Conservation (phyloP, 257 asterid genomes). For the Solanum sejunctum region DNA sequence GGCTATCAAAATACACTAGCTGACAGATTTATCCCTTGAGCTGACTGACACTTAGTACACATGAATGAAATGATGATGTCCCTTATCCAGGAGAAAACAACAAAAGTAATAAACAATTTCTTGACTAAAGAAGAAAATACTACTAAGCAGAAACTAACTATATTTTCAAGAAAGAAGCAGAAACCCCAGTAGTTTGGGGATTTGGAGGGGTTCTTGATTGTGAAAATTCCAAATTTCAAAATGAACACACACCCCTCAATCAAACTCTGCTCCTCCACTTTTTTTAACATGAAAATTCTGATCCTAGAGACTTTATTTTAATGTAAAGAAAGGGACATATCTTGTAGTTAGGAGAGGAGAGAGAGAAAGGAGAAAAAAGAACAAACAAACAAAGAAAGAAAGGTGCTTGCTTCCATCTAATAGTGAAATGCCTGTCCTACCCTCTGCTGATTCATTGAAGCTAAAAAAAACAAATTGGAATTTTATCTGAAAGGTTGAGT, state of each 20-base stretch:
- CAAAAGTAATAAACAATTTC: neutral
- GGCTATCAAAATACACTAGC: neutral
- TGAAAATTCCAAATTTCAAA: neutral
- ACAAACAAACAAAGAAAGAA: neutral
- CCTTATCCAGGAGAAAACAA: slow-evolving; percentile 1
- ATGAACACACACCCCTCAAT: neutral
- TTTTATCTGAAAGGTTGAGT: neutral
- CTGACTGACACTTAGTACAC: neutral
- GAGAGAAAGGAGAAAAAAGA: neutral
- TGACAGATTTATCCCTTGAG: neutral
- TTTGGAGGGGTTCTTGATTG: slow-evolving; percentile 9
- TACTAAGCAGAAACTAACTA: neutral
- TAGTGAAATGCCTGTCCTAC: slow-evolving; percentile 10
- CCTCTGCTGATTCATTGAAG: slow-evolving; percentile 9
- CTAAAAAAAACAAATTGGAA: neutral
- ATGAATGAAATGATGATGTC: neutral
- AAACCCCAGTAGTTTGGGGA: neutral
- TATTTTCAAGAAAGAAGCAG: neutral
- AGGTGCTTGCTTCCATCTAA: slow-evolving; percentile 4
- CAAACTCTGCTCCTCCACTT: neutral
- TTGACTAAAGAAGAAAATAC: neutral
- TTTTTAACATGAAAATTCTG: neutral
- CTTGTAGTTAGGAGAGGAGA: neutral
- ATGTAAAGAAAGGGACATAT: slow-evolving; percentile 5
- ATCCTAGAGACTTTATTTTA: neutral